Evolutionary conservation across 257 asterid species (phyloP), one percentile per base, ranked within the genome.

Genomic region (Mitragyna speciosa): DNA sequence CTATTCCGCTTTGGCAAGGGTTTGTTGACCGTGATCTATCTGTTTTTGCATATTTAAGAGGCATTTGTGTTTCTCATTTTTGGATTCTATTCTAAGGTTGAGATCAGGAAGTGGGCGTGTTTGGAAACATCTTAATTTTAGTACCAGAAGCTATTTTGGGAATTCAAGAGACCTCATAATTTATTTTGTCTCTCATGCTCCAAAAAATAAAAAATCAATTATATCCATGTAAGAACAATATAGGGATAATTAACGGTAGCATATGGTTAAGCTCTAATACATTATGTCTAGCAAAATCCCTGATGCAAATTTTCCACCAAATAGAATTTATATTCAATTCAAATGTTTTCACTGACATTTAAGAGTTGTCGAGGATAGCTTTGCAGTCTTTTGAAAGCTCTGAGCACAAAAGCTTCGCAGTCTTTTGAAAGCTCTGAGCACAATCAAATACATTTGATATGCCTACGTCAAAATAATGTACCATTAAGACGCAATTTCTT

Each of bases 41-140:
- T 54, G 2, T 51, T 9, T 74, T 4, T 7, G 68, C 68, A 1
- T 14, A 28, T 52, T 26, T 33, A 48, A 19, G 74, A 52, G 80
- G 66, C 81, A 14, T 41, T 75, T 54, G 22, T n/a, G n/a, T 30
- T 10, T 41, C 12, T 54, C 12, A 76, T 51, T 75, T 41, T 26
- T 72, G 43, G 47, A 48, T 67, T 72, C 26, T 59, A 30, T 43
- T 58, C 36, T 14, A 72, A 70, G 73, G 49, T 73, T 52, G 75
- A 52, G 16, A 31, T 28, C 49, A 30, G 47, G 58, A 48, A 17
- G 47, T 12, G 58, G 15, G 45, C 48, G 59, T 61, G 24, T 51
- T 15, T 11, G 15, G 1, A 8, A 8, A 7, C 30, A 41, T 31
- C 36, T 54, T 26, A 41, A 17, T 54, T 69, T 47, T 52, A 45